A percentile compares a stretch with the other conserved stretches of the same genome.
phyloP scores from a whole-genome alignment of 139 green algal species.

The Coelastrella sp. region DNA sequence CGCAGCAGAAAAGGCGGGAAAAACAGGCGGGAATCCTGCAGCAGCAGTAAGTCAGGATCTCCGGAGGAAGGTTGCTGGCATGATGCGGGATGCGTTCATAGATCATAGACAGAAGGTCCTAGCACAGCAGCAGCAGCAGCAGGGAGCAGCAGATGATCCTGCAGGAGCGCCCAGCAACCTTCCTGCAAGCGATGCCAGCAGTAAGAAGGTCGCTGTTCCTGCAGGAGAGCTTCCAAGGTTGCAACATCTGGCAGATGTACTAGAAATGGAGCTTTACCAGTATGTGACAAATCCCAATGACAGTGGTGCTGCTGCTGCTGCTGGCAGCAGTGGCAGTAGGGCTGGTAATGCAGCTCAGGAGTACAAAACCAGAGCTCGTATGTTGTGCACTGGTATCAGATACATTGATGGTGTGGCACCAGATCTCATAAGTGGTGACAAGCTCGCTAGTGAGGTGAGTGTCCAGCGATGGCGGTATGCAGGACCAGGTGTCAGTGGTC shows the following conservation, averaged over 20 bases:
- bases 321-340: background rate
- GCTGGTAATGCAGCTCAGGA: background rate
- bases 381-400: constrained; percentile 46
- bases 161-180: background rate
- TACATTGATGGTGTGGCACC: constrained; percentile 49
- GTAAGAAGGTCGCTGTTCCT: background rate
- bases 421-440: constrained; percentile 36
- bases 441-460: background rate
- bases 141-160: background rate
- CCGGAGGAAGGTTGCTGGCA: background rate
- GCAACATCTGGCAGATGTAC: constrained; percentile 7
- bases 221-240: background rate
- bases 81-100: constrained; percentile 41
- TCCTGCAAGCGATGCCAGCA: background rate
- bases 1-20: background rate
- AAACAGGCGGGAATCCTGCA: constrained; percentile 20
- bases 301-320: background rate
- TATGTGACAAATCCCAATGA: background rate
- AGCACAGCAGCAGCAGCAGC: constrained; percentile 24
- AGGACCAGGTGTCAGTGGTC: no score
- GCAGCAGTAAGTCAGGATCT: constrained; percentile 22
- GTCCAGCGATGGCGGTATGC: no score
- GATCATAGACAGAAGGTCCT: constrained; percentile 14
- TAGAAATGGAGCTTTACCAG: constrained; percentile 43
- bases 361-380: constrained; percentile 46